A percentile compares a stretch with the other conserved stretches of the same genome.
These are phyloP conservation scores for Aphanoascus verrucosus DNA, from an alignment of 2,329 filamentous ascomycete species.

Conservation along the genomic window DNA sequence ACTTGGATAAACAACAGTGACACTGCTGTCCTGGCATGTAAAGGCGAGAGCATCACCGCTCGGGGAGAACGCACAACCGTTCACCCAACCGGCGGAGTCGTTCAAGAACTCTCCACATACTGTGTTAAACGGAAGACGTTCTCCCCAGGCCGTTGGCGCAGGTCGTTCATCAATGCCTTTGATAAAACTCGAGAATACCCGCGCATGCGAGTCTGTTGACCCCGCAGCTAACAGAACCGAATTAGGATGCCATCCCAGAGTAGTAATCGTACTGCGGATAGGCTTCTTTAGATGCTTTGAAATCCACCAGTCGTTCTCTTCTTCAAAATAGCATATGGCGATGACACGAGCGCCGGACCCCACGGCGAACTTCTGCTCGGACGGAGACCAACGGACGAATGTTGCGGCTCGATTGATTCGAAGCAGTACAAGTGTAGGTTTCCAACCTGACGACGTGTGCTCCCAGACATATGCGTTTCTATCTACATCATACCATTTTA, in stretches of 20 bases:
- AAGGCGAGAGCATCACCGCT: slow-evolving; percentile 90
- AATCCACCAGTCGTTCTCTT: slow-evolving; percentile 99
- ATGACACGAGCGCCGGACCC: slow-evolving; percentile 93
- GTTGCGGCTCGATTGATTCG: slow-evolving; percentile 95
- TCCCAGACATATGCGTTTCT: slow-evolving; percentile 98
- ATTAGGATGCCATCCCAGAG: slow-evolving; percentile 94
- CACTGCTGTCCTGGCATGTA: slow-evolving; percentile 86
- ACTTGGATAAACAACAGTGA: slow-evolving; percentile 90
- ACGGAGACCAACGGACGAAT: slow-evolving; percentile 93
- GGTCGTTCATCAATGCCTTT: slow-evolving; percentile 85
- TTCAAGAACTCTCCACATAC: slow-evolving; percentile 95
- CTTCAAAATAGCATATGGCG: slow-evolving; percentile 95
- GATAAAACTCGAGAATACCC: slow-evolving; percentile 91
- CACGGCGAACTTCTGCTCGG: slow-evolving; percentile 94
- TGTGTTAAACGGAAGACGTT: slow-evolving; percentile 93
- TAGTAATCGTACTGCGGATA: slow-evolving; percentile 92
- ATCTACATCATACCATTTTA: slow-evolving; percentile 44
- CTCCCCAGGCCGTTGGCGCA: slow-evolving; percentile 82
- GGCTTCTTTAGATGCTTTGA: slow-evolving; percentile 99
- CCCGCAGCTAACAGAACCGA: slow-evolving; percentile 88
- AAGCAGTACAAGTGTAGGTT: slow-evolving; percentile 90
- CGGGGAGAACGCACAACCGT: slow-evolving; percentile 85
- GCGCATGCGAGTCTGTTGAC: slow-evolving; percentile 91
- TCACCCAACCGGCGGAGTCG: slow-evolving; percentile 93
- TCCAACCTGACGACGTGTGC: slow-evolving; percentile 81